phyloP scores from a whole-genome alignment of 306 rosid genomes.

The Cucumis melo region DNA sequence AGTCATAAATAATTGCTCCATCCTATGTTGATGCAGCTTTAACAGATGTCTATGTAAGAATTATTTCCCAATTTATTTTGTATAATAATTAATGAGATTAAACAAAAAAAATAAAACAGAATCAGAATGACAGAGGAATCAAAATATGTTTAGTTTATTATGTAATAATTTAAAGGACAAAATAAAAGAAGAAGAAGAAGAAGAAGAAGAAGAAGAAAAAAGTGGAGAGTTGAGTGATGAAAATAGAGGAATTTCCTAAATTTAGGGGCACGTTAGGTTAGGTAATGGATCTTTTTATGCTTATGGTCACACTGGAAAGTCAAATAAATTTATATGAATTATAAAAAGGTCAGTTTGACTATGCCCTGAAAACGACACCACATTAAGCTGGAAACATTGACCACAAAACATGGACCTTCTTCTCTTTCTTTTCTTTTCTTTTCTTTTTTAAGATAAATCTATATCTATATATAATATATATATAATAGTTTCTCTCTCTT shows the following conservation, averaged over 20 bases:
- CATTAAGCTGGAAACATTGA: conserved; percentile 21
- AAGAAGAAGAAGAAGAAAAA: too few species aligned
- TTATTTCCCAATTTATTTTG: too few species aligned
- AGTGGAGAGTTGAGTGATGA: neutral
- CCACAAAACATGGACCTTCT: conserved; percentile 36
- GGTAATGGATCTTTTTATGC: neutral
- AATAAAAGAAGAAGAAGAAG: too few species aligned
- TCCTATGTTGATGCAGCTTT: neutral
- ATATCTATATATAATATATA: too few species aligned
- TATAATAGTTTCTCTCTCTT: neutral
- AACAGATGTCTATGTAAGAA: neutral
- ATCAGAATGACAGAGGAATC: neutral
- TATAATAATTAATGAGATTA: neutral
- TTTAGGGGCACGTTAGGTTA: neutral
- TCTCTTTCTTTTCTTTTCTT: too few species aligned
- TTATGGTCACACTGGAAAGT: neutral
- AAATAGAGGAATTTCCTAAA: neutral
- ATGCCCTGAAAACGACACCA: neutral
- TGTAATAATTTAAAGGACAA: too few species aligned
- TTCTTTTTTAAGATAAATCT: neutral
- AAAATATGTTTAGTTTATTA: too few species aligned
- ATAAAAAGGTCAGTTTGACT: neutral
- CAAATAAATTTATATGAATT: neutral
- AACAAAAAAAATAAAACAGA: too few species aligned
- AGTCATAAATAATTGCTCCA: too few species aligned